Base-by-base conservation (phyloP, 805 yeast species). In the Groenewaldozyma tartarivorans region DNA sequence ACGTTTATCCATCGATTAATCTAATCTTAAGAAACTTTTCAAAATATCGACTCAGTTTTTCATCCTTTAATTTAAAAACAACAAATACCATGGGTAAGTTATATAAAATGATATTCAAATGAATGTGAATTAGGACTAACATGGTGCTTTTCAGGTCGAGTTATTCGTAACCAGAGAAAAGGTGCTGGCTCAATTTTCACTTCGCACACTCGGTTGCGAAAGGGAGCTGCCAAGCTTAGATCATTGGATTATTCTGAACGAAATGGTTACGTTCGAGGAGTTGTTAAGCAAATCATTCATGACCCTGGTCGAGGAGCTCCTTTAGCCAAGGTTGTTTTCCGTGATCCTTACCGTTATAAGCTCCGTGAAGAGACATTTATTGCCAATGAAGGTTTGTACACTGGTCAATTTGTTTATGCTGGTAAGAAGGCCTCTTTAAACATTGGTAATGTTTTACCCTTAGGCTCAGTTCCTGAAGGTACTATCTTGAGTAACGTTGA, bases 241-340 rank as follows among this genome's bases (percentile, higher is more conserved):
- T 83, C 95, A 69, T 81, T 90, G 71, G 97, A 92, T 75, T 90
- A 79, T 66, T 94, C 97, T 72, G 98, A 92, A 79, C 90, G 95
- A 71, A 96, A 90, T 72, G 98, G 98, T 68, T 92, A 92, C 88
- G 81, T 90, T 66, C 94, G 97, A 75, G 98, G 98, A 76, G 79
- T 92, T 58, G 98, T 90, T 63, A 90, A 88, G 82, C 90, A 83
- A 72, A 92, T 90, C 73, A 76, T 92, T 73, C 98, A 90, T 77
- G 98, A 90, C 68, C 92, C 98, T 67, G 98, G 98, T 71, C 81
- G 98, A 74, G 98, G 98, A 79, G 98, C 98, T 72, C 98, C 98
- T 68, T 81, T 90, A 68, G 98, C 96, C 63, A 88, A 84, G 77
- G 96, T 90, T 71, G 88, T 75, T 57, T 90, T 90, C 96, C 85